phyloP scores from a whole-genome alignment of 1,284 basidiomycete species.

The Melampsora abietis-canadensis region DNA sequence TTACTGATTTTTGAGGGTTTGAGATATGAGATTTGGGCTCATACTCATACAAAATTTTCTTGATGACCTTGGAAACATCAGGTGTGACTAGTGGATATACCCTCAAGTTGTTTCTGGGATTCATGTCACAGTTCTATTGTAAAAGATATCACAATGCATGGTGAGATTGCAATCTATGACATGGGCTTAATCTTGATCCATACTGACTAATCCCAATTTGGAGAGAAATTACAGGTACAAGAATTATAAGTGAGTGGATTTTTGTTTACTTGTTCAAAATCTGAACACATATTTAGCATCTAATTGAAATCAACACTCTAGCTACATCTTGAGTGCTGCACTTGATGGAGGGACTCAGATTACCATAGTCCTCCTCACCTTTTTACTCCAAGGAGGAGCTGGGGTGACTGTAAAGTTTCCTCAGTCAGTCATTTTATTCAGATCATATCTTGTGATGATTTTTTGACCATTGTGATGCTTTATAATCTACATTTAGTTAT shows the following conservation, averaged over 20 bases:
- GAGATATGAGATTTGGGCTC: not conserved
- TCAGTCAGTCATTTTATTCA: constrained; percentile 13
- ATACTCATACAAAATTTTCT: not conserved
- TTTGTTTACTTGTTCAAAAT: not conserved
- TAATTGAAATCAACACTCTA: not conserved
- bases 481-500: constrained; percentile 8
- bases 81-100: constrained; percentile 41
- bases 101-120: constrained; percentile 28
- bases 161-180: not conserved
- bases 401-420: constrained; percentile 28
- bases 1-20: not conserved
- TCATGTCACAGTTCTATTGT: constrained; percentile 34
- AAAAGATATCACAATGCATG: constrained; percentile 36
- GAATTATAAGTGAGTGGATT: constrained; percentile 39
- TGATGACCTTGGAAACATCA: not conserved
- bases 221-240: constrained; percentile 15
- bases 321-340: constrained; percentile 42
- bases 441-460: not conserved
- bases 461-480: not conserved
- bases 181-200: too few relatives aligned
- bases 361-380: constrained; percentile 29
- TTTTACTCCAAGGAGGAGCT: constrained; percentile 38
- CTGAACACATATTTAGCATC: not conserved
- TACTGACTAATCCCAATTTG: too few relatives aligned
- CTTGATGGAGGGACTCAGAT: constrained; percentile 42